phyloP scores from a whole-genome alignment of 352 stramenopile genomes.

The Globisporangium sylvaticum region DNA sequence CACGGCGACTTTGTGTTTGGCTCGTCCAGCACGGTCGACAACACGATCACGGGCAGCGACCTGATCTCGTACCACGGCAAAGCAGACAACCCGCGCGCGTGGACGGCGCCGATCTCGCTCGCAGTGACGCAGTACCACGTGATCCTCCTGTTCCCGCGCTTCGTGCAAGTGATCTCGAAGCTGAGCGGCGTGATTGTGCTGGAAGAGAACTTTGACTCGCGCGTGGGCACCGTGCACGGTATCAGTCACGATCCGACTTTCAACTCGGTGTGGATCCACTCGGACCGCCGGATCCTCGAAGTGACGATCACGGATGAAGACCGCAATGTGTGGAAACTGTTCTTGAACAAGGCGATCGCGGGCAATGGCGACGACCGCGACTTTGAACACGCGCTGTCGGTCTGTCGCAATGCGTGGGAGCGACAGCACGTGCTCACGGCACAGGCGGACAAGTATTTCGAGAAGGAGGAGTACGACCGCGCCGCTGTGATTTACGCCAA shows the following conservation, averaged over 20 bases:
- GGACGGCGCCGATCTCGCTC: conserved; percentile 74
- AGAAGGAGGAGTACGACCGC: conserved; percentile 78
- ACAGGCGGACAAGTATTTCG: conserved; percentile 90
- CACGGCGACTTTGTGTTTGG: conserved; percentile 85
- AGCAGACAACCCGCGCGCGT: conserved; percentile 43
- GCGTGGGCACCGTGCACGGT: conserved; percentile 65
- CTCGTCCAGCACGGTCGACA: conserved; percentile 70
- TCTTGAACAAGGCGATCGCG: conserved; percentile 81
- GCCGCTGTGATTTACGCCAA: conserved; percentile 89
- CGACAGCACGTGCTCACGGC: conserved; percentile 84
- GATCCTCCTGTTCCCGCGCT: conserved; percentile 81
- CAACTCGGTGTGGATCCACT: conserved; percentile 84
- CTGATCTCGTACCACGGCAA: conserved; percentile 73
- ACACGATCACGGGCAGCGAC: conserved; percentile 71
- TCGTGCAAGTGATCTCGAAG: conserved; percentile 84
- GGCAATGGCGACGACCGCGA: conserved; percentile 69
- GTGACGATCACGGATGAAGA: conserved; percentile 85
- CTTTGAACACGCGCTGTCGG: conserved; percentile 86
- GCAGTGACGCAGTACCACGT: conserved; percentile 92
- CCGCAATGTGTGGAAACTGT: conserved; percentile 91
- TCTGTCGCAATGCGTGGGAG: conserved; percentile 80
- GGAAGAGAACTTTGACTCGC: conserved; percentile 77
- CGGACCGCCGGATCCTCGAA: conserved; percentile 74
- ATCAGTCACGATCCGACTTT: conserved; percentile 70
- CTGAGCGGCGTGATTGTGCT: conserved; percentile 85